Conservation (phyloP, 768 basidiomycete species). For the Serendipita sp. region DNA sequence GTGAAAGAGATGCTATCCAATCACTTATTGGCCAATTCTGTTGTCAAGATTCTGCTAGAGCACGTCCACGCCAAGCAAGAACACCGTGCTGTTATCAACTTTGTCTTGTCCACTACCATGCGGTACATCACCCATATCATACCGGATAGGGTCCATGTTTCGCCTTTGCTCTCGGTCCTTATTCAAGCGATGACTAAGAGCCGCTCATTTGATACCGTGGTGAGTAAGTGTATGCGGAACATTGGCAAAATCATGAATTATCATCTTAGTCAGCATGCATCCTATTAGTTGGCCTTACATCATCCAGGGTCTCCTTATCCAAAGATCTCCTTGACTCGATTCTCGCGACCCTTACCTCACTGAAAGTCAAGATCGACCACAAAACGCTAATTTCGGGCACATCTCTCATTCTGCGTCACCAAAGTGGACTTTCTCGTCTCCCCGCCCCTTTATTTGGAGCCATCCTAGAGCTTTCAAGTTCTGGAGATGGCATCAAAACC, state of each 20-base stretch:
- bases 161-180: constrained; percentile 38
- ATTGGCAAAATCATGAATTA: neutral
- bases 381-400: no score
- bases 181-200: neutral
- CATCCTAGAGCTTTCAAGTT: no score
- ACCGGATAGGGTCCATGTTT: constrained; percentile 51
- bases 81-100: constrained; percentile 63
- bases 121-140: constrained; percentile 53
- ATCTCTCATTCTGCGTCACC: no score
- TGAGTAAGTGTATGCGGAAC: no score
- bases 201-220: neutral
- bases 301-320: neutral
- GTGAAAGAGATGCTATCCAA: constrained; percentile 64
- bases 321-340: no score
- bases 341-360: no score
- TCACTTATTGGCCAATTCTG: constrained; percentile 55
- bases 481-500: no score
- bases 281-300: neutral
- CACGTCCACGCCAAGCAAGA: constrained; percentile 30
- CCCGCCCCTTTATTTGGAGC: no score
- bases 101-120: constrained; percentile 65
- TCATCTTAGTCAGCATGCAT: neutral
- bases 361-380: no score
- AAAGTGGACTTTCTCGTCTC: no score
- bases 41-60: constrained; percentile 45